These are phyloP conservation scores for Coemansia sp. DNA, from an alignment of 192 early-diverging fungal species.

Conservation along the genomic window DNA sequence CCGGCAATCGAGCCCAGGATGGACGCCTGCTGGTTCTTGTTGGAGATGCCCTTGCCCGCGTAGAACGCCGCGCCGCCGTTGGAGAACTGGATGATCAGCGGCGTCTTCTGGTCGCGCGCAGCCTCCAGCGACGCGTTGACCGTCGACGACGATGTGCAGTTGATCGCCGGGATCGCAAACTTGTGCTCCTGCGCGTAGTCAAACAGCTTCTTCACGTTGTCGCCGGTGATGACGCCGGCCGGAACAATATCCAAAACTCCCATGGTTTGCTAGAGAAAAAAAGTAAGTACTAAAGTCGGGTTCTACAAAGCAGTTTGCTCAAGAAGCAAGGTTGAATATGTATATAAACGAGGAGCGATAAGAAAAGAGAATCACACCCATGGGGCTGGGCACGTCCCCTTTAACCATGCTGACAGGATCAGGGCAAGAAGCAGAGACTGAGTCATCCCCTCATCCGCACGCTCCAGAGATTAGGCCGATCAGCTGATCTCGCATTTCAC, in stretches of 20 bases:
- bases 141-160: slow-evolving; percentile 92
- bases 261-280: slow-evolving; percentile 24
- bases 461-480: background rate
- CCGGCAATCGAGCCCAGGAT: slow-evolving; percentile 90
- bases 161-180: slow-evolving; percentile 96
- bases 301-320: background rate
- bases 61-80: slow-evolving; percentile 90
- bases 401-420: background rate
- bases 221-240: slow-evolving; percentile 90
- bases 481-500: background rate
- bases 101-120: slow-evolving; percentile 88
- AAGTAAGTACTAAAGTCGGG: background rate
- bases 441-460: slow-evolving; percentile 1
- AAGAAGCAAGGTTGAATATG: background rate
- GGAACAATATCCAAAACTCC: slow-evolving; percentile 82
- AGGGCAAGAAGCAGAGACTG: background rate
- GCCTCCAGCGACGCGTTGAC: slow-evolving; percentile 93
- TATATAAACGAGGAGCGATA: background rate
- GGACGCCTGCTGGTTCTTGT: slow-evolving; percentile 85
- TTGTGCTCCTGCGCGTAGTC: slow-evolving; percentile 71
- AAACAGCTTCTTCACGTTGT: slow-evolving; percentile 83
- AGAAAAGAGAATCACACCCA: background rate
- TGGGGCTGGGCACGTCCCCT: background rate
- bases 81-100: slow-evolving; percentile 95
- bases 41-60: slow-evolving; percentile 91